Evolutionary conservation across 352 stramenopile genomes (phyloP).

Genomic region (Peronospora belbahrii): DNA sequence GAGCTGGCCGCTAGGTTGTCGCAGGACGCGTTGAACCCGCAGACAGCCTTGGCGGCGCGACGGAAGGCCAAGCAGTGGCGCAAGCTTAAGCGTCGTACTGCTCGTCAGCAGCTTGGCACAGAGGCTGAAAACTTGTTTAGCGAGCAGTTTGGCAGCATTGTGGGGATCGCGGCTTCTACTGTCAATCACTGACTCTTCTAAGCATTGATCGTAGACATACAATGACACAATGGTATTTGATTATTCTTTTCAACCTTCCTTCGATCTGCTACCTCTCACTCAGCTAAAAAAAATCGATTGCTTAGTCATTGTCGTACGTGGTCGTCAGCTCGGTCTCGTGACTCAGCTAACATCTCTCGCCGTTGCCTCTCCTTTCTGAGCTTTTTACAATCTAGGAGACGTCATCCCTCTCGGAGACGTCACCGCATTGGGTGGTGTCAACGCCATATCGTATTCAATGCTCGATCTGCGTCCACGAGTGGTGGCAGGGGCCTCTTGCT

Average conservation of each 20-base stretch:
- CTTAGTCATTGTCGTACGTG: too few relatives aligned
- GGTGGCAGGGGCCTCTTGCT: neutral
- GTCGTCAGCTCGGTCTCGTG: constrained; percentile 15
- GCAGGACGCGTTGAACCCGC: constrained; percentile 50
- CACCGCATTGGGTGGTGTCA: constrained; percentile 19
- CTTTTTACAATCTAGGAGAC: constrained; percentile 20
- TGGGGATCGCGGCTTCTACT: constrained; percentile 26
- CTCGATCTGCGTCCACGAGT: constrained; percentile 16
- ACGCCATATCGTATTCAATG: constrained; percentile 28
- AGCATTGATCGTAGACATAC: neutral
- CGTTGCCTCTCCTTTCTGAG: neutral
- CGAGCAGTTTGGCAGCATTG: constrained; percentile 44
- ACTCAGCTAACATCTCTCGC: constrained; percentile 2
- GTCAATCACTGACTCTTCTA: too few relatives aligned
- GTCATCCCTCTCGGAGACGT: constrained; percentile 10
- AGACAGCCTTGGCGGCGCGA: constrained; percentile 43
- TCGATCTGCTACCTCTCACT: constrained; percentile 9
- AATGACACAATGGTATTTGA: constrained; percentile 24
- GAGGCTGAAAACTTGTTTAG: constrained; percentile 50
- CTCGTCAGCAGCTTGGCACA: constrained; percentile 45
- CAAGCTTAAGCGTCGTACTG: constrained; percentile 67
- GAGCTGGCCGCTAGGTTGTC: constrained; percentile 45
- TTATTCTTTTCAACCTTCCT: constrained; percentile 23
- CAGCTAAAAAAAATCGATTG: constrained; percentile 19
- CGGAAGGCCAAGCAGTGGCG: constrained; percentile 68